A percentile compares a stretch with the other conserved stretches of the same genome.
These are phyloP conservation scores for Pseudogymnoascus sp. DNA, from an alignment of 2,329 filamentous ascomycete species.

Conservation along the genomic window DNA sequence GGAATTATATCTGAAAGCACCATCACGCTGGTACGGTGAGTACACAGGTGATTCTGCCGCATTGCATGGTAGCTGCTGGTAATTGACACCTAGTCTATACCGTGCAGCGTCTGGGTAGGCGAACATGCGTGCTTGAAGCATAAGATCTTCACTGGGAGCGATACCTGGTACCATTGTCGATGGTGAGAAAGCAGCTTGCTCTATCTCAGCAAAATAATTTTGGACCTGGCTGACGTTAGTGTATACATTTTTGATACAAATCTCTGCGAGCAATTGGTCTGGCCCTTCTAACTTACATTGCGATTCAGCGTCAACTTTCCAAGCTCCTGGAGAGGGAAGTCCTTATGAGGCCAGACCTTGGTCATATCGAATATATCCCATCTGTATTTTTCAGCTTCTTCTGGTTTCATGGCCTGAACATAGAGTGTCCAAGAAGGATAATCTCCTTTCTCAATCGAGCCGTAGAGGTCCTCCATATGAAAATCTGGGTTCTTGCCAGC, in stretches of 20 bases:
- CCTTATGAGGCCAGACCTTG: conserved; percentile 43
- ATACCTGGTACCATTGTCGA: conserved; percentile 56
- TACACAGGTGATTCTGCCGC: conserved; percentile 30
- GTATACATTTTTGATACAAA: too few relatives aligned
- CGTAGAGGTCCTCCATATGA: conserved; percentile 32
- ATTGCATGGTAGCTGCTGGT: conserved; percentile 48
- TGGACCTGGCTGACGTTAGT: conserved; percentile 27
- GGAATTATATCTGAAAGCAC: conserved; percentile 28
- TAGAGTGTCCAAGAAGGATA: conserved; percentile 43
- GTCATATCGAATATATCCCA: conserved; percentile 50
- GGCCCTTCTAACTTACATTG: conserved; percentile 30
- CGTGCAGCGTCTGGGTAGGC: conserved; percentile 47
- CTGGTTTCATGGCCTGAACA: conserved; percentile 45
- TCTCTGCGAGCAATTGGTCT: too few relatives aligned
- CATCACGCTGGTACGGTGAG: conserved; percentile 35
- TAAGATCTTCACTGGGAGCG: conserved; percentile 45
- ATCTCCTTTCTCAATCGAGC: conserved; percentile 38
- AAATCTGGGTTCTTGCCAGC: conserved; percentile 31
- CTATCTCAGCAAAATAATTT: conserved; percentile 64
- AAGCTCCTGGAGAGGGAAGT: conserved; percentile 40
- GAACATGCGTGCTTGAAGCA: conserved; percentile 47
- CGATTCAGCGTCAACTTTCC: conserved; percentile 43
- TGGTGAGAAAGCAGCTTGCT: conserved; percentile 60
- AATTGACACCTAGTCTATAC: conserved; percentile 51
- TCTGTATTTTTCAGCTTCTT: conserved; percentile 39